phyloP scores from a whole-genome alignment of 2,329 filamentous ascomycete species.

The Calonectria ilicicola region DNA sequence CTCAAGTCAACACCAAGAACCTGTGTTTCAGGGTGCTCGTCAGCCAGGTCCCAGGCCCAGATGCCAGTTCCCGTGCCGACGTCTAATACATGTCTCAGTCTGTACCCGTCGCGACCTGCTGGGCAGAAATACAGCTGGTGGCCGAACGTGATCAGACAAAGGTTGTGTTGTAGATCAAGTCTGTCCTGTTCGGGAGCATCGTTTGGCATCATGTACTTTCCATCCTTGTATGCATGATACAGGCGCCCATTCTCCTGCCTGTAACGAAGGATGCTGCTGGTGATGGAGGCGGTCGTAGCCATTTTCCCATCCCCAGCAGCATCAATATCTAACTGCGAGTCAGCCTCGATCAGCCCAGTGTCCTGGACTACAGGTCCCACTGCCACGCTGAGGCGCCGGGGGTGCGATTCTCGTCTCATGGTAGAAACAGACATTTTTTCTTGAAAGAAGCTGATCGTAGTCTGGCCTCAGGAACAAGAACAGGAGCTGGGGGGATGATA shows the following conservation, averaged over 20 bases:
- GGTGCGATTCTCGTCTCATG: not conserved
- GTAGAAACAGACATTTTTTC: not conserved
- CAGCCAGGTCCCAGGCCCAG: slow-evolving; percentile 43
- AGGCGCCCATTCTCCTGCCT: slow-evolving; percentile 44
- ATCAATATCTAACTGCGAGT: not conserved
- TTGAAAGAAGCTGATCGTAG: no score
- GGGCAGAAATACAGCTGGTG: slow-evolving; percentile 39
- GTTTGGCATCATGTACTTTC: slow-evolving; percentile 33
- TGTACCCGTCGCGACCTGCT: slow-evolving; percentile 21
- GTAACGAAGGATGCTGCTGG: slow-evolving; percentile 37
- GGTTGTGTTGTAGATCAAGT: slow-evolving; percentile 37
- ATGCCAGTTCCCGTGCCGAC: slow-evolving; percentile 43
- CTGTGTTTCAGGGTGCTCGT: slow-evolving; percentile 32
- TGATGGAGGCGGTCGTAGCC: slow-evolving; percentile 35
- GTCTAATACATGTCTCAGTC: slow-evolving; percentile 38
- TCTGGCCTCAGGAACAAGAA: not conserved
- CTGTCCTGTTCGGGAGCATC: slow-evolving; percentile 33
- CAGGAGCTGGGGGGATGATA: not conserved
- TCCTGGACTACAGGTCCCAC: not conserved
- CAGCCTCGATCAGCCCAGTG: slow-evolving; percentile 1
- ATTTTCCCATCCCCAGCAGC: not conserved
- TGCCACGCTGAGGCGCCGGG: no score
- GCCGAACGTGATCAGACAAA: slow-evolving; percentile 44
- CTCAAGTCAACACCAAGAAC: slow-evolving; percentile 40
- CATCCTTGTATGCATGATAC: slow-evolving; percentile 45